Evolutionary conservation across 2,329 filamentous ascomycete species (phyloP).

Genomic region (Pseudocercospora cruenta): DNA sequence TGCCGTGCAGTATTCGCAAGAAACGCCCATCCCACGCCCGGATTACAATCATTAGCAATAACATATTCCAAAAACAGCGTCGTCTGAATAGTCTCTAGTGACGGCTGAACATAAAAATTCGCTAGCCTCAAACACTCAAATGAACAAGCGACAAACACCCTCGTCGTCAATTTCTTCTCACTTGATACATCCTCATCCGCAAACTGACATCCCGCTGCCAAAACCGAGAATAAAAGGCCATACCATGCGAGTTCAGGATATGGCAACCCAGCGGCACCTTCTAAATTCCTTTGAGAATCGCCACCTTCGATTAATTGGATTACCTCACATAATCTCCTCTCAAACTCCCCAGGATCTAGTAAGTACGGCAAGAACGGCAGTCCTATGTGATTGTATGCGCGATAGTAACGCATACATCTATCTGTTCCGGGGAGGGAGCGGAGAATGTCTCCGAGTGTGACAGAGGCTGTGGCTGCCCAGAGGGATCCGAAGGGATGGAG

Average conservation of each 20-base stretch:
- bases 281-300: neutral
- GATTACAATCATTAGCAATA: slow-evolving; percentile 15
- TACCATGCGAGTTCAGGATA: slow-evolving; percentile 12
- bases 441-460: slow-evolving; percentile 17
- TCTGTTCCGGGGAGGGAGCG: slow-evolving; percentile 8
- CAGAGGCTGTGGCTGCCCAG: slow-evolving; percentile 9
- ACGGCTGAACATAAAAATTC: slow-evolving; percentile 15
- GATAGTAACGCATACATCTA: slow-evolving; percentile 13
- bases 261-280: slow-evolving; percentile 4
- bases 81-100: slow-evolving; percentile 11
- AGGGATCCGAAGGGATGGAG: slow-evolving; percentile 13
- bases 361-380: slow-evolving; percentile 11
- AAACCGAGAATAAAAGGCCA: slow-evolving; percentile 1
- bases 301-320: neutral
- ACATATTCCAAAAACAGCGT: slow-evolving; percentile 13
- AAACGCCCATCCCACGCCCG: slow-evolving; percentile 11
- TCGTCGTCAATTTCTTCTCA: slow-evolving; percentile 8
- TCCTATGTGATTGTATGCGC: slow-evolving; percentile 7
- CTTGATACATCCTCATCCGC: neutral
- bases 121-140: slow-evolving; percentile 16
- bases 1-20: slow-evolving; percentile 4
- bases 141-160: slow-evolving; percentile 11
- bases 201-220: slow-evolving; percentile 14
- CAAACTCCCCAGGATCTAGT: slow-evolving; percentile 5
- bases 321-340: slow-evolving; percentile 8